A percentile compares a stretch with the other conserved stretches of the same genome.
Conservation (phyloP, 306 rosid genomes). For the Astragalus membranaceus region DNA sequence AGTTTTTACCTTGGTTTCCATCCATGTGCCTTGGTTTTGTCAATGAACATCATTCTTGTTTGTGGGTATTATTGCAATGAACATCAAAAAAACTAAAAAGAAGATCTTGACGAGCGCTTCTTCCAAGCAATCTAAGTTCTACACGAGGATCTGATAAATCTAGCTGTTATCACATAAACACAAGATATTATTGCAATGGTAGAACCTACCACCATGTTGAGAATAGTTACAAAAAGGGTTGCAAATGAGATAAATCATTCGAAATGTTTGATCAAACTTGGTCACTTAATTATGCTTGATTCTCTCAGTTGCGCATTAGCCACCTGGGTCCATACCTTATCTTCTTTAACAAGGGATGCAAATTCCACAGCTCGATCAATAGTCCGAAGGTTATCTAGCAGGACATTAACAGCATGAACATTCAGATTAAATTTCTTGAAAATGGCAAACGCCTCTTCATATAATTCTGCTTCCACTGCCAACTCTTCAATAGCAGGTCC, state of each 20-base stretch:
- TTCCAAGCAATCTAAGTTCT: too few relatives aligned
- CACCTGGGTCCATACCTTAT: slow-evolving; percentile 97
- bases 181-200: too few relatives aligned
- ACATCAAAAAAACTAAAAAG: too few relatives aligned
- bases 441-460: slow-evolving; percentile 78
- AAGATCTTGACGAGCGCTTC: too few relatives aligned
- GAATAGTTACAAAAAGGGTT: too few relatives aligned
- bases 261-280: too few relatives aligned
- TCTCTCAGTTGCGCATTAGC: slow-evolving; percentile 91
- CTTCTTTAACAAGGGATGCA: slow-evolving; percentile 92
- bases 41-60: not conserved
- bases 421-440: slow-evolving; percentile 94
- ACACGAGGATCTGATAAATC: too few relatives aligned
- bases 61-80: too few relatives aligned
- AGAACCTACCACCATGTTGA: too few relatives aligned
- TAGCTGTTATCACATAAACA: too few relatives aligned
- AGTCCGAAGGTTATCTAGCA: slow-evolving; percentile 66
- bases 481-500: slow-evolving; percentile 96
- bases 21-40: not conserved
- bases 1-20: not conserved
- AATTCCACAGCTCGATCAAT: slow-evolving; percentile 91
- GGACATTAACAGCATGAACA: slow-evolving; percentile 84
- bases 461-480: slow-evolving; percentile 88
- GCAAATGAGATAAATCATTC: too few relatives aligned
- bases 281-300: not conserved